These are phyloP conservation scores for Cercospora sp. DNA, from an alignment of 2,329 filamentous ascomycete genomes.

Conservation along the genomic window DNA sequence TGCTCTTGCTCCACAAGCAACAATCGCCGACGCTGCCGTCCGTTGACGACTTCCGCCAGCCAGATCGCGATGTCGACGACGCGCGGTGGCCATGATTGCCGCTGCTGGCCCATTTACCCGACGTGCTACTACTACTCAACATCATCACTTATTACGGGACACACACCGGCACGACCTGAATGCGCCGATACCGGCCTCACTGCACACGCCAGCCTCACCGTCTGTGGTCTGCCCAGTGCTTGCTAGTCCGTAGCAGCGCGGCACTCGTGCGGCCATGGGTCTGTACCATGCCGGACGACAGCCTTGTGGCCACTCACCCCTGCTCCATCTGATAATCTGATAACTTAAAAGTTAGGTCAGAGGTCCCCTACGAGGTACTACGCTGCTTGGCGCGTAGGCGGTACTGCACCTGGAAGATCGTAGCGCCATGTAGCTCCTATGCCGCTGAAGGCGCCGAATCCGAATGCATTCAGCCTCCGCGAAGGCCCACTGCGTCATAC, in stretches of 20 bases:
- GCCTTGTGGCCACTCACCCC: not conserved
- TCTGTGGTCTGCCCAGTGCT: not conserved
- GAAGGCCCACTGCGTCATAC: not conserved
- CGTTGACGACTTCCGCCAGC: not conserved
- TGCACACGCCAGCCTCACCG: not conserved
- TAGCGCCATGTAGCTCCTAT: not conserved
- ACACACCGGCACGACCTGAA: not conserved
- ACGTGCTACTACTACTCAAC: not conserved
- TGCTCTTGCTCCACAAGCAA: not conserved
- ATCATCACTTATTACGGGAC: not conserved
- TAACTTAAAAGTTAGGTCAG: constrained; percentile 4
- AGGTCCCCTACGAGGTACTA: not conserved
- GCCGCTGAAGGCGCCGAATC: not conserved
- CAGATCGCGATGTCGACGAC: not conserved
- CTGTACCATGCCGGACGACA: not conserved
- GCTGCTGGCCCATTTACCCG: not conserved
- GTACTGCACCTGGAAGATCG: not conserved
- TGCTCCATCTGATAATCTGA: constrained; percentile 1
- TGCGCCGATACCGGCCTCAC: not conserved
- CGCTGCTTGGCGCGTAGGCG: not conserved
- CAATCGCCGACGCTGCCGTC: not conserved
- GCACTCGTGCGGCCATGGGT: not conserved
- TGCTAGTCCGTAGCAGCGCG: not conserved
- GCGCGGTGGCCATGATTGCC: not conserved
- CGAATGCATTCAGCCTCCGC: not conserved